Percentiles rank a stretch among this genome's conserved stretches.
Evolutionary conservation across 352 stramenopile genomes (phyloP).

Genomic region (Phytopythium litorale): DNA sequence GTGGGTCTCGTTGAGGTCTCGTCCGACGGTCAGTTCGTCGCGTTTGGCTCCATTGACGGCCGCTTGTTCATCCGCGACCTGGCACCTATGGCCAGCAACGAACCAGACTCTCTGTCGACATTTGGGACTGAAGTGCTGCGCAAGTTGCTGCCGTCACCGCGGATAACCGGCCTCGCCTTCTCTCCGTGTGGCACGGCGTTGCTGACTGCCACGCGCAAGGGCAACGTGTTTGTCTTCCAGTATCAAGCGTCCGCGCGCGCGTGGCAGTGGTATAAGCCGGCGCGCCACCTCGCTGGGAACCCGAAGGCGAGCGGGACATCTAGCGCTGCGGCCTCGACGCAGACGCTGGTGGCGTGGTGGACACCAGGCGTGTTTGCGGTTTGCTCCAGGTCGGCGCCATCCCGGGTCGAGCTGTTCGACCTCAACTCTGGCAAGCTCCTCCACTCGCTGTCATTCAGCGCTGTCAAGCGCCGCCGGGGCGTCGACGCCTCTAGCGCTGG

Average conservation of each 20-base stretch:
- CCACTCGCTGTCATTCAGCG: constrained; percentile 35
- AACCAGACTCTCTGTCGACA: not conserved
- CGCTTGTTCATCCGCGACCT: constrained; percentile 39
- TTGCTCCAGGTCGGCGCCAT: constrained; percentile 27
- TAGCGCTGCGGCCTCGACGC: constrained; percentile 20
- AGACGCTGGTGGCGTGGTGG: constrained; percentile 59
- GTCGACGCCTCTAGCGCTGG: constrained; percentile 2
- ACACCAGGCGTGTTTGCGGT: constrained; percentile 34
- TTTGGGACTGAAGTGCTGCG: constrained; percentile 26
- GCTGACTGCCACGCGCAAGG: constrained; percentile 50
- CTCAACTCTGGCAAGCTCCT: constrained; percentile 31
- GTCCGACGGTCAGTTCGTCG: constrained; percentile 19
- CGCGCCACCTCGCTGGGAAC: constrained; percentile 31
- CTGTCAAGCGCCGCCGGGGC: not conserved
- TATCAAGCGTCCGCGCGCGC: not conserved
- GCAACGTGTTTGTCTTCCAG: constrained; percentile 56
- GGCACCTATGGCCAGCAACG: not conserved
- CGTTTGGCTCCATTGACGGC: constrained; percentile 48
- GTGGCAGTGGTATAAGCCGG: constrained; percentile 27
- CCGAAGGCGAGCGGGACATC: constrained; percentile 26
- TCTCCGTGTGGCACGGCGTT: constrained; percentile 23
- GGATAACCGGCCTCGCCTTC: constrained; percentile 54
- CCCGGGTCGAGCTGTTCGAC: constrained; percentile 47
- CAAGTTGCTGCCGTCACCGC: constrained; percentile 41
- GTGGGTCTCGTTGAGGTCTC: constrained; percentile 44